Conservation (phyloP, 441 rosid genomes). For the Aquilaria agallochum region DNA sequence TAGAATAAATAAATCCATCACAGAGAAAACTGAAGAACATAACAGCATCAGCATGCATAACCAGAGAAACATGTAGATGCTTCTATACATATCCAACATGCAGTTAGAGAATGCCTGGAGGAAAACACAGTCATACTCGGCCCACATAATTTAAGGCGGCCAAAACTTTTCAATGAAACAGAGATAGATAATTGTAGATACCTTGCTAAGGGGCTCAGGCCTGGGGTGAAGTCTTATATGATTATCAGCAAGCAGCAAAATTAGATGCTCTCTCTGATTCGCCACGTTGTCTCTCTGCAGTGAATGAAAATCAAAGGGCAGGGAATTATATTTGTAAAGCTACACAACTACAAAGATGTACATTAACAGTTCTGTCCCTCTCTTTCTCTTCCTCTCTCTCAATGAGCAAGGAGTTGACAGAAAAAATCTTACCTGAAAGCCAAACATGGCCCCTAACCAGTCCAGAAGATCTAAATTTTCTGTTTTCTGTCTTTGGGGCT, state of each 20-base stretch:
- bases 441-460: conserved; percentile 98
- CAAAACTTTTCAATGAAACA: not conserved
- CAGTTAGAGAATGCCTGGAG: too few species aligned
- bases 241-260: conserved; percentile 81
- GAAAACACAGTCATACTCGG: too few species aligned
- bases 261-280: conserved; percentile 97
- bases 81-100: too few species aligned
- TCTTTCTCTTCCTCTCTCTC: conserved; percentile 10
- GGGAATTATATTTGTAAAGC: conserved; percentile 10
- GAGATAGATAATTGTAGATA: conserved; percentile 23
- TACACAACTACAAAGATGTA: conserved; percentile 1
- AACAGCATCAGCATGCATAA: too few species aligned
- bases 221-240: conserved; percentile 86
- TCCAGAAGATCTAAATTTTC: conserved; percentile 93
- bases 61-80: too few species aligned
- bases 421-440: conserved; percentile 77
- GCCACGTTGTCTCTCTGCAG: conserved; percentile 89
- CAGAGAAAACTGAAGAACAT: too few species aligned
- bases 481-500: conserved; percentile 77
- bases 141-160: too few species aligned
- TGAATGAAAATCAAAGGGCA: conserved; percentile 20
- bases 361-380: not conserved
- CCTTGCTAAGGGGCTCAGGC: conserved; percentile 96
- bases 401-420: not conserved
- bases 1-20: too few species aligned